phyloP scores from a whole-genome alignment of 495 filamentous ascomycete species.

The Talaromyces nanjingensis region DNA sequence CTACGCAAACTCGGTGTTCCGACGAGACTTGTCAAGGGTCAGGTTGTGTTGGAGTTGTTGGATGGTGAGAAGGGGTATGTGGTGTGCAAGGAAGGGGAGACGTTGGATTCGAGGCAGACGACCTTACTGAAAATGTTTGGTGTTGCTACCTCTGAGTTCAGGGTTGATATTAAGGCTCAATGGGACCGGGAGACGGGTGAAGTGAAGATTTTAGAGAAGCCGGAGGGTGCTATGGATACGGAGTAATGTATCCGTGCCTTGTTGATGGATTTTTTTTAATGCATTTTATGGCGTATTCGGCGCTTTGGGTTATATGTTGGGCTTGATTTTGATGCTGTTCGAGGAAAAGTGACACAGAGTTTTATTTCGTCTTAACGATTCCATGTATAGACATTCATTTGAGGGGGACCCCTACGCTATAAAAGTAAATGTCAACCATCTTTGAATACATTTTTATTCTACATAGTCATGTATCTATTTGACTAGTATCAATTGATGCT shows the following conservation, averaged over 20 bases:
- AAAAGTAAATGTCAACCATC: background rate
- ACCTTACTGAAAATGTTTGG: constrained; percentile 91
- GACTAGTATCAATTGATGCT: background rate
- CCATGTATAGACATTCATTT: background rate
- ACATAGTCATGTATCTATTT: background rate
- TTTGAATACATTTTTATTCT: background rate
- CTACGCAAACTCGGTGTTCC: constrained; percentile 83
- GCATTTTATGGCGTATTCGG: constrained; percentile 6
- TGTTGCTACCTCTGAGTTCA: constrained; percentile 81
- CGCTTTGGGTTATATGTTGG: background rate
- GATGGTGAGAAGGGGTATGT: constrained; percentile 59
- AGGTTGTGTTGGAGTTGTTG: constrained; percentile 71
- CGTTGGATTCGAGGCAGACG: constrained; percentile 82
- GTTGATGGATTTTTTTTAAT: constrained; percentile 8
- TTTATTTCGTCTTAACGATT: background rate
- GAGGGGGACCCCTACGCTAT: background rate
- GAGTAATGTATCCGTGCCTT: constrained; percentile 22
- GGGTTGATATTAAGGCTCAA: constrained; percentile 62
- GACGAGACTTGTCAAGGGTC: constrained; percentile 78
- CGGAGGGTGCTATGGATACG: constrained; percentile 33
- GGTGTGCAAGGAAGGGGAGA: constrained; percentile 75
- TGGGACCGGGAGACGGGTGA: constrained; percentile 37
- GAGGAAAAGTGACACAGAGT: background rate
- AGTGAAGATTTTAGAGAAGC: constrained; percentile 33
- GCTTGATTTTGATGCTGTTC: background rate